Evolutionary conservation across 805 yeast genomes (phyloP), one percentile per base, ranked within the genome.

Genomic region (Lachancea sp.): DNA sequence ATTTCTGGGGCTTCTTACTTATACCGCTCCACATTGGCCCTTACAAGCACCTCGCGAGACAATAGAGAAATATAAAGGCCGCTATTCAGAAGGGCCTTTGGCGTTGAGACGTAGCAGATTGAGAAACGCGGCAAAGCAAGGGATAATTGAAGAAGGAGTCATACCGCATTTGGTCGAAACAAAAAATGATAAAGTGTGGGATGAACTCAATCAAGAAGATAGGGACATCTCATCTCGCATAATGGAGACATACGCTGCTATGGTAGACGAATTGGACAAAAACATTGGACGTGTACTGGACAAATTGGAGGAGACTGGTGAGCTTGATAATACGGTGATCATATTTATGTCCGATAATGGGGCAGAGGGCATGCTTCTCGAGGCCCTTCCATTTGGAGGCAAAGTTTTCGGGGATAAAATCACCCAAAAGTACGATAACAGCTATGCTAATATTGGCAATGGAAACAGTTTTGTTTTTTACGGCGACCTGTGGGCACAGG

Each of bases 21-120:
- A 75, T 52, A 77, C 82, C 3, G 83, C 84, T 1, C 84, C 83
- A 2, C 83, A 78, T 55, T 79, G 84, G 83, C 84, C 84, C 10
- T 69, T 71, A 53, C 83, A 78, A 58, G 83, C 83, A 1, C 81
- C 81, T 5, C 58, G 59, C 40, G 73, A 72, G 5, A 55, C 66
- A 7, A 65, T 77, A 41, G 68, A 59, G 4, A 75, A 77, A 47
- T 75, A 78, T 56, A 65, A 66, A 44, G 78, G 78, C 3, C 49
- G 59, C 7, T 73, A 75, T 51, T 72, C 71, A 48, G 65, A 61
- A 7, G 82, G 82, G 2, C 81, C 81, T 2, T 69, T 63, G 17
- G 68, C 51, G 6, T 57, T 76, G 33, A 58, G 81, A 42, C 51
- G 48, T 25, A 42, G 57, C 44, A 60, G 82, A 44, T 56, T 77